Base-by-base conservation (phyloP, 257 asterid genomes). In the Nyctanthes arbortristis region DNA sequence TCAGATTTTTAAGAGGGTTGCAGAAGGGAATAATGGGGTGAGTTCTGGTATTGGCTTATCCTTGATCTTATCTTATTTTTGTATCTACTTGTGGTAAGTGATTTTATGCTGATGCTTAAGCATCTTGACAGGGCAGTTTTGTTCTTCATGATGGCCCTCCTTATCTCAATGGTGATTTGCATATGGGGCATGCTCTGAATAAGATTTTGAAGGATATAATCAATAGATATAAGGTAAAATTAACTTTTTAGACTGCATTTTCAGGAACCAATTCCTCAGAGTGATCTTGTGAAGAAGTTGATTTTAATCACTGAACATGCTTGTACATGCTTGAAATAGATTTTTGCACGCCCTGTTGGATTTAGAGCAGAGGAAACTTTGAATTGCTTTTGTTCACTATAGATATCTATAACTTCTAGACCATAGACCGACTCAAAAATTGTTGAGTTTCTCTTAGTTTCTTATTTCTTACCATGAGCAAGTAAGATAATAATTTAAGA, bases 141-240 rank as follows among this genome's bases (percentile, higher is more conserved):
- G 89, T 94, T 77, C 96, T 91, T 68, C 99, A 94, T 70, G 99
- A 94, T 68, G 99, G 99, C 36, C 99, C 99, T 68, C 99, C 99
- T 68, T 94, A 94, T 74, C 97, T 97, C 33, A 94, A 94, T 84
- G 99, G 99, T 57, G 97, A 94, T 87, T 77, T 94, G 79, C 99
- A 94, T 73, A 94, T 94, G 78, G 99, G 99, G 39, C 99, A 94
- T 81, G 99, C 99, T 61, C 78, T 94, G 70, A 94, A 94, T 77
- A 94, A 94, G 82, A 91, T 94, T 75, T 84, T 94, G 92, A 91
- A 94, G 81, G 99, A 93, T 80, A 91, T 94, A 68, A 91, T 94
- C 47, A 94, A 91, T 79, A 93, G 99, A 14, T 94, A 91, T 78
- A 94, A 94, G 97, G 99, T 93, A 74, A 52, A 52, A 49, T 59